Evolutionary conservation across 2,329 filamentous ascomycete species (phyloP), one percentile per base, ranked within the genome.

Genomic region (Zymoseptoria ardabiliae): DNA sequence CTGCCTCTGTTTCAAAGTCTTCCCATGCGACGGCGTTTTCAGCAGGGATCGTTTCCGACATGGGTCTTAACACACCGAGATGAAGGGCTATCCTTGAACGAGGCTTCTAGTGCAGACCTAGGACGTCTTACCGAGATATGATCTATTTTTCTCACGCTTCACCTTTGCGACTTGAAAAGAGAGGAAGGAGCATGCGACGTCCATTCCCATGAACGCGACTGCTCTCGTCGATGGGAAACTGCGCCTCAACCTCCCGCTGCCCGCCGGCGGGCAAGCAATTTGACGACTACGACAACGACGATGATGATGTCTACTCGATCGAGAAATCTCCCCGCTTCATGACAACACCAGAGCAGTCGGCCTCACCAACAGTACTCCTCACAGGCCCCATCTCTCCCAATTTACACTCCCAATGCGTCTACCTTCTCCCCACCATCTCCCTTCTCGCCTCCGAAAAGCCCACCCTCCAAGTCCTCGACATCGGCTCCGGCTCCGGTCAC

Each of bases 401-500:
- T n/a, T n/a, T 48, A n/a, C n/a, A 23, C 20, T 13, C 21, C 2
- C 55, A 60, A 52, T 58, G 61, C 49, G 54, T 35, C 3, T 66
- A 66, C 48, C 58, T 65, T 58, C 55, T 66, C 6, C 54, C 63
- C 1, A 56, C 56, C 3, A 28, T 66, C 2, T 25, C 28, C 11
- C 11, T 41, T 2, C 11, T 57, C 41, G 6, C 51, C 0, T 7
- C 48, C 20, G 13, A 53, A 17, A 63, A 61, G 13, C 65, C 69
- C 0, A 62, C 58, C 7, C 69, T 76, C 48, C 63, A 53, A 23
- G 71, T 77, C 59, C 67, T 77, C 52, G 73, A 75, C 55, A 64
- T 74, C 13, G 73, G 73, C 17, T 74, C 71, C 60, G 73, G 73
- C 45, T 68, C 76, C 49, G 74, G 75, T n/a, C 58, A 68, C 19